Percentiles rank a stretch among this genome's conserved stretches.
Conservation (phyloP, 352 stramenopile species). For the Phytopythium kandeliae region DNA sequence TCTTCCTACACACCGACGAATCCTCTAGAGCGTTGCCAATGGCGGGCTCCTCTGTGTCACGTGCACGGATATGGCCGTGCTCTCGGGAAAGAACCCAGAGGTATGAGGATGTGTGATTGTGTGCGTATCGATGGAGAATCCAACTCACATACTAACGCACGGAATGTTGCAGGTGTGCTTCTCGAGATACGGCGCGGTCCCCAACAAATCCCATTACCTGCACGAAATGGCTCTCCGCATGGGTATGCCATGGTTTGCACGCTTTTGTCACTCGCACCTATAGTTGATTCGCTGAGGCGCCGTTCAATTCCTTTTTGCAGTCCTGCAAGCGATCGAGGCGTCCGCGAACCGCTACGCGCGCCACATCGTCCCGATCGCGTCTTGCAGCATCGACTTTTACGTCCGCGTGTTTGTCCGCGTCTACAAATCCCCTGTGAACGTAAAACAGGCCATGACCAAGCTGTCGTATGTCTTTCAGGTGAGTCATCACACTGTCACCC, state of each 20-base stretch:
- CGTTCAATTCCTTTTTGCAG: constrained; percentile 25
- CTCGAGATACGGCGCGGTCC: constrained; percentile 76
- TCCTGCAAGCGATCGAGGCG: constrained; percentile 95
- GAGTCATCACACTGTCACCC: neutral
- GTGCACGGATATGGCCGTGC: constrained; percentile 98
- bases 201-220: constrained; percentile 86
- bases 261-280: too few relatives aligned
- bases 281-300: too few relatives aligned
- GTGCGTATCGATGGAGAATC: too few relatives aligned
- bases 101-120: constrained; percentile 11
- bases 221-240: constrained; percentile 87
- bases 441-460: constrained; percentile 92
- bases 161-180: constrained; percentile 49
- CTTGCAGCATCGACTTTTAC: constrained; percentile 99
- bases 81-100: constrained; percentile 85
- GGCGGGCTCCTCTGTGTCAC: constrained; percentile 99
- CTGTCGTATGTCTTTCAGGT: constrained; percentile 81
- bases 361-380: constrained; percentile 96
- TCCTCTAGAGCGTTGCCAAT: constrained; percentile 74
- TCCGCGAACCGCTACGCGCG: constrained; percentile 94
- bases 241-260: constrained; percentile 23
- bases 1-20: neutral
- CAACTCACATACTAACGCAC: neutral
- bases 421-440: constrained; percentile 93
- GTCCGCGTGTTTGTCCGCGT: constrained; percentile 99